These are phyloP conservation scores for Dothideomycetidae sp. DNA, from an alignment of 2,329 filamentous ascomycete genomes.

Conservation along the genomic window DNA sequence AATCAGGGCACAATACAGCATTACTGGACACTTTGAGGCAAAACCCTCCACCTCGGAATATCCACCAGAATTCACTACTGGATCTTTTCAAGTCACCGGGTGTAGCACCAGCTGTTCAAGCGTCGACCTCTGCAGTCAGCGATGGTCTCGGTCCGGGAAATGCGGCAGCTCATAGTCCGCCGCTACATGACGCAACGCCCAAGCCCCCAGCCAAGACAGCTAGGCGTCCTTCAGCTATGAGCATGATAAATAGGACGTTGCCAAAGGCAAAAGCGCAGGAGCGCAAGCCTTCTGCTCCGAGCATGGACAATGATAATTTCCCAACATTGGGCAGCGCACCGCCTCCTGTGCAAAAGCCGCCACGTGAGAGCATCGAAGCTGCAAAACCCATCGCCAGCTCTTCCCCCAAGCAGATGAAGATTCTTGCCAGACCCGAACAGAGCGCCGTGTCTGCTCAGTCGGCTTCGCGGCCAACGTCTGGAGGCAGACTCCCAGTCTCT, in stretches of 20 bases:
- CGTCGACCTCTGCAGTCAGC: conserved; percentile 14
- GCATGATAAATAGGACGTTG: conserved; percentile 22
- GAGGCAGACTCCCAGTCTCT: conserved; percentile 2
- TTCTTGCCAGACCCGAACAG: conserved; percentile 10
- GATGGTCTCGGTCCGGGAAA: too few species aligned
- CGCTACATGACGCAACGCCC: too few species aligned
- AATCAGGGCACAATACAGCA: conserved; percentile 2
- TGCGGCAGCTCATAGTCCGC: too few species aligned
- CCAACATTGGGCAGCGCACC: conserved; percentile 11
- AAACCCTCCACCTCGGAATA: conserved; percentile 19
- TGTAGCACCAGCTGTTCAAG: conserved; percentile 11
- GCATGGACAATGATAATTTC: conserved; percentile 5
- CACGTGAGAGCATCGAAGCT: too few species aligned
- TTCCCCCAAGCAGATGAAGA: conserved; percentile 4
- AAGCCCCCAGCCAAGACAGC: conserved; percentile 3
- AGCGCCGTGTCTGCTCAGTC: conserved; percentile 3
- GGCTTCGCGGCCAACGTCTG: conserved; percentile 4
- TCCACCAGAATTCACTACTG: conserved; percentile 32
- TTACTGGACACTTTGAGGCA: conserved; percentile 4
- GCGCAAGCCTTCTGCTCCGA: conserved; percentile 5
- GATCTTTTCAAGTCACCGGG: conserved; percentile 29
- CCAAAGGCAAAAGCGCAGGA: conserved; percentile 15
- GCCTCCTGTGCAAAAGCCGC: conserved; percentile 5
- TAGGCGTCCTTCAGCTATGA: conserved; percentile 14
- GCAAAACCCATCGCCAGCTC: neutral